Evolutionary conservation across 2,329 filamentous ascomycete genomes (phyloP).

Genomic region (Didymella exigua): DNA sequence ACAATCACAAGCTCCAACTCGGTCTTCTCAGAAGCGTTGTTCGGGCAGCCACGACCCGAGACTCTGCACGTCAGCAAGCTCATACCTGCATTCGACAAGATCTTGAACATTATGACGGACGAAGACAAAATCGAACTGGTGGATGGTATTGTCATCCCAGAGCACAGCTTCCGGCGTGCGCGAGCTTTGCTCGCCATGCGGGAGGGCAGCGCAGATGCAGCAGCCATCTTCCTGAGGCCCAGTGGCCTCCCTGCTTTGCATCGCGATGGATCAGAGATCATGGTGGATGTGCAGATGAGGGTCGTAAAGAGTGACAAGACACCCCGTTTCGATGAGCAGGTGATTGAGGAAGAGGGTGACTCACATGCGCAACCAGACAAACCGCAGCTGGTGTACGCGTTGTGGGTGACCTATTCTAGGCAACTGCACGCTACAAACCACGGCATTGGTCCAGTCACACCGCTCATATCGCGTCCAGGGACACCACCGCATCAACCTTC

Average conservation of each 20-base stretch:
- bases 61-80: constrained; percentile 79
- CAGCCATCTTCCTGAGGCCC: constrained; percentile 79
- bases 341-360: constrained; percentile 64
- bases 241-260: constrained; percentile 85
- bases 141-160: constrained; percentile 95
- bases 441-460: constrained; percentile 66
- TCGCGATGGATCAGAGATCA: constrained; percentile 87
- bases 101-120: constrained; percentile 79
- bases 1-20: constrained; percentile 91
- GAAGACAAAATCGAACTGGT: constrained; percentile 83
- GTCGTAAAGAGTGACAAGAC: constrained; percentile 83
- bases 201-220: constrained; percentile 77
- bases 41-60: constrained; percentile 84
- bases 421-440: constrained; percentile 80
- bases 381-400: constrained; percentile 81
- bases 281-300: constrained; percentile 94
- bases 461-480: constrained; percentile 65
- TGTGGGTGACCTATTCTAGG: constrained; percentile 97
- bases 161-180: constrained; percentile 92
- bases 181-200: constrained; percentile 81
- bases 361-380: constrained; percentile 55
- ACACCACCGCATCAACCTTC: constrained; percentile 81
- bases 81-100: constrained; percentile 84
- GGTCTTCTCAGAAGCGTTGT: constrained; percentile 89
- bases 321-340: constrained; percentile 60